Percentiles rank a stretch among this genome's conserved stretches.
Evolutionary conservation across 768 basidiomycete genomes (phyloP).

Genomic region (Tylopilus rubrobrunneus): DNA sequence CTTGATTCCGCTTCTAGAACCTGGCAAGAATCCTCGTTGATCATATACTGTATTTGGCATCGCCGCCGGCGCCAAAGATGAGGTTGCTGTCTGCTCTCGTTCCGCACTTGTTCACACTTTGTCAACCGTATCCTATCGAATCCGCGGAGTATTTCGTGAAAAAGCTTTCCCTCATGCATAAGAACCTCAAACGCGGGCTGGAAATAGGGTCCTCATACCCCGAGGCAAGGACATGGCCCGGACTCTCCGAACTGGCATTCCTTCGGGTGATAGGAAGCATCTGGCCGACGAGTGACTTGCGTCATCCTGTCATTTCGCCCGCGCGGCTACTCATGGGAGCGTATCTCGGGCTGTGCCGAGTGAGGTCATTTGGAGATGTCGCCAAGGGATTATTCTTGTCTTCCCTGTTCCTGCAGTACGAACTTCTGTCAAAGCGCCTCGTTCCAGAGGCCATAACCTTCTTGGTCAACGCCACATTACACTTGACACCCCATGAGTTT

Average conservation of each 20-base stretch:
- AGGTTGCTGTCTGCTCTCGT: constrained; percentile 59
- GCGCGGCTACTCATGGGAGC: constrained; percentile 86
- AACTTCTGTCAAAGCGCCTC: constrained; percentile 76
- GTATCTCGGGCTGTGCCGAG: constrained; percentile 81
- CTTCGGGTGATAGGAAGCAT: constrained; percentile 74
- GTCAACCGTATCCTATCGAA: constrained; percentile 75
- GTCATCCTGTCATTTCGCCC: constrained; percentile 84
- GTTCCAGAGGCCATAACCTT: constrained; percentile 91
- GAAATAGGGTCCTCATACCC: constrained; percentile 57
- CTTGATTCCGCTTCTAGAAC: constrained; percentile 40
- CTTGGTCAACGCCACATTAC: constrained; percentile 61
- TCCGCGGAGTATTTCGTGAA: constrained; percentile 74
- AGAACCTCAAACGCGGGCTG: constrained; percentile 84
- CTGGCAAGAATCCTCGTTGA: constrained; percentile 81
- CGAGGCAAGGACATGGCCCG: constrained; percentile 84
- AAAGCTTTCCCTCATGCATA: constrained; percentile 89
- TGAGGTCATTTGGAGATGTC: constrained; percentile 72
- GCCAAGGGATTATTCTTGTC: constrained; percentile 87
- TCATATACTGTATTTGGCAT: constrained; percentile 75
- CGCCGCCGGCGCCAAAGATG: constrained; percentile 59
- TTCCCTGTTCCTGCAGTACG: constrained; percentile 81
- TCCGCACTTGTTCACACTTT: constrained; percentile 76
- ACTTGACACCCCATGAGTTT: constrained; percentile 67
- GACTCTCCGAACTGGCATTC: constrained; percentile 73
- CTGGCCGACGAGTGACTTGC: constrained; percentile 95